Conservation (phyloP, 805 yeast genomes). For the Candida ficus region DNA sequence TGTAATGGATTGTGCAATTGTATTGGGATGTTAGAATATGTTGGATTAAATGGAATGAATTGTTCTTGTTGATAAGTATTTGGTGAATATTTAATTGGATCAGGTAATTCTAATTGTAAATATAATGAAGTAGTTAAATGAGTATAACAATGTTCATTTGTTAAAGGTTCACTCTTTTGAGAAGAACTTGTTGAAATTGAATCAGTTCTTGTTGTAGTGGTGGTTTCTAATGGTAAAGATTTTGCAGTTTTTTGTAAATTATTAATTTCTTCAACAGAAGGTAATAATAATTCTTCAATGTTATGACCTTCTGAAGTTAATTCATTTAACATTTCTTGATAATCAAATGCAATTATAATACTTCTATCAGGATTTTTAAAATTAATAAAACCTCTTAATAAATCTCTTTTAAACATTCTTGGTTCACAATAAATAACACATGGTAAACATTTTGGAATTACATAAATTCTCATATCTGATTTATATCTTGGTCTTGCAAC, state of each 20-base stretch:
- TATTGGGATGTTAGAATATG: too few relatives aligned
- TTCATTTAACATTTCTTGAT: conserved; percentile 15
- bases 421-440: conserved; percentile 43
- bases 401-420: conserved; percentile 46
- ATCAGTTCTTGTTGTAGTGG: too few relatives aligned
- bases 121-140: too few relatives aligned
- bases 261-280: conserved; percentile 15
- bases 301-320: conserved; percentile 14
- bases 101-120: too few relatives aligned
- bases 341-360: conserved; percentile 30
- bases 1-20: too few relatives aligned
- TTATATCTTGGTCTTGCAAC: conserved; percentile 62
- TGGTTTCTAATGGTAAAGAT: too few relatives aligned
- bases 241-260: conserved; percentile 1
- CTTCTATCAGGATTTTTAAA: conserved; percentile 24
- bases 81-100: too few relatives aligned
- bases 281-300: conserved; percentile 12
- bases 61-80: too few relatives aligned
- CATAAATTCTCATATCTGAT: conserved; percentile 55
- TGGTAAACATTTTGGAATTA: conserved; percentile 38
- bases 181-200: too few relatives aligned
- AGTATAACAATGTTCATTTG: too few relatives aligned
- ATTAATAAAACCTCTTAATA: conserved; percentile 44
- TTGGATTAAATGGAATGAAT: too few relatives aligned
- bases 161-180: too few relatives aligned